Evolutionary conservation across 2,329 filamentous ascomycete genomes (phyloP), one percentile per base, ranked within the genome.

Genomic region (Colletotrichum lentis): DNA sequence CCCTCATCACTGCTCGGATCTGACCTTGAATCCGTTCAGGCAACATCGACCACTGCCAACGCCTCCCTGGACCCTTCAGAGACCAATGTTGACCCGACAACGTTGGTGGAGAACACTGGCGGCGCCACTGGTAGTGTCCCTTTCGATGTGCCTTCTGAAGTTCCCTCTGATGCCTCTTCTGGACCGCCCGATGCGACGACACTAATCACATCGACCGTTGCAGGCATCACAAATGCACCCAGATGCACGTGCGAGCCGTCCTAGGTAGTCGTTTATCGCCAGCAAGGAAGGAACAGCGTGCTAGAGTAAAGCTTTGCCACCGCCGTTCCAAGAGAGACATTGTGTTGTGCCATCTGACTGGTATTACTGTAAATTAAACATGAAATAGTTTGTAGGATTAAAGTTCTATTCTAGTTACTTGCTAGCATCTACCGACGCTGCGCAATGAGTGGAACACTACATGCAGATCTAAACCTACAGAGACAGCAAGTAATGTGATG

Each of bases 201-300:
- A 18, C 39, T 35, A 16, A 43, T 57, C 10, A 57, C 39, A 57
- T 46, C 54, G 22, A 57, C 54, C 24, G 39, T 41, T 57, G 12
- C n/a, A 11, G 39, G 54, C 22, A 43, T 44, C 37, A 46, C 35
- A 41, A 22, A 24, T 24, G 22, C 54, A 24, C 54, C 39, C 20
- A 49, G 46, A 49, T 49, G 46, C 46, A 49, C 46, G 46, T 49
- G 46, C 18, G 46, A 49, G 22, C n/a, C 46, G 22, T 49, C 46
- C 18, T 49, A 49, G 46, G 20, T 49, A 49, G 12, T 41, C 12
- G 16, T 14, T 49, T 24, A 24, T 49, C 20, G 24, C 46, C 11
- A 20, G 46, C 46, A 49, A 49, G 20, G 22, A 20, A 49, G 22
- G 18, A 24, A n/a, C n/a, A 49, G 46, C 20, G 46, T 49, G n/a